These are phyloP conservation scores for Phytophthora tentaculata DNA, from an alignment of 352 stramenopile genomes.

Conservation along the genomic window DNA sequence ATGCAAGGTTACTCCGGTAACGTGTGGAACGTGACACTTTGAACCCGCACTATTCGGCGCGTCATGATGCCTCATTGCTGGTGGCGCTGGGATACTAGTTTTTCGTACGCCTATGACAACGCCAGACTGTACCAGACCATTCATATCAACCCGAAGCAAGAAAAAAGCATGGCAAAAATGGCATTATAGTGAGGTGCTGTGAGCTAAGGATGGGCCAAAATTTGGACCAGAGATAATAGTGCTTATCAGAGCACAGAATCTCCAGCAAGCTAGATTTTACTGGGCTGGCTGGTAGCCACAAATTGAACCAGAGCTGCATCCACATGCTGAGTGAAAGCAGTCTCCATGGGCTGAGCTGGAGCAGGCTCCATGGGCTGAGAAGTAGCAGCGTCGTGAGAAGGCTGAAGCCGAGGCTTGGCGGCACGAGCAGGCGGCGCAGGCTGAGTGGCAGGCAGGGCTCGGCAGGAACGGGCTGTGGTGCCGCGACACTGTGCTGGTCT, in stretches of 20 bases:
- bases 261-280: conserved; percentile 15
- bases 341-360: background rate
- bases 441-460: too few species aligned
- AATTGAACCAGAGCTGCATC: too few species aligned
- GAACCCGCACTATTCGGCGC: too few species aligned
- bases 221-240: background rate
- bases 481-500: conserved; percentile 2
- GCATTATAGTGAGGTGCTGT: conserved; percentile 21
- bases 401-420: background rate
- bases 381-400: background rate
- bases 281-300: conserved; percentile 13
- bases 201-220: conserved; percentile 6
- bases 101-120: too few species aligned
- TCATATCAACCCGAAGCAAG: too few species aligned
- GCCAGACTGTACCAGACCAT: too few species aligned
- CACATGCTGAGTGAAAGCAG: too few species aligned
- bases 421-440: background rate
- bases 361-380: background rate
- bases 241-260: background rate
- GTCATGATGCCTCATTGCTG: too few species aligned
- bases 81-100: too few species aligned
- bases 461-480: background rate
- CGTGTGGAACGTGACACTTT: too few species aligned
- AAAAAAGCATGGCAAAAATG: conserved; percentile 28
- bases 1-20: too few species aligned